These are phyloP conservation scores for Pseudocercospora macadamiae DNA, from an alignment of 2,329 filamentous ascomycete species.

Conservation along the genomic window DNA sequence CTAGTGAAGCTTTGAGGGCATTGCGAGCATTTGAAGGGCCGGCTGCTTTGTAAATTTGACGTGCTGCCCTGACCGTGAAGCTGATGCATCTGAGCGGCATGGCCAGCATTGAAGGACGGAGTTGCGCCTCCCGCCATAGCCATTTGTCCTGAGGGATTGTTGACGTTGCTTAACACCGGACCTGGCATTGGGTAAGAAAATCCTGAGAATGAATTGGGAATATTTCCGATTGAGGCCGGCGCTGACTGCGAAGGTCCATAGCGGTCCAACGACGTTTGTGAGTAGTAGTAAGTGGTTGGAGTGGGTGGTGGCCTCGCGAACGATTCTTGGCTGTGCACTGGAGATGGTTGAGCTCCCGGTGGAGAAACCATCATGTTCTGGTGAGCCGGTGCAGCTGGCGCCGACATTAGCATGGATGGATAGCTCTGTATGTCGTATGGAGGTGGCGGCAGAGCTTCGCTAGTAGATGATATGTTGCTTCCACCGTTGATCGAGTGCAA, in stretches of 20 bases:
- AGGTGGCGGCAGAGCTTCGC: constrained; percentile 66
- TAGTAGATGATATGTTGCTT: constrained; percentile 62
- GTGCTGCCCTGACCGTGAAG: constrained; percentile 56
- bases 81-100: constrained; percentile 70
- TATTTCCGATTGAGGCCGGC: too few relatives aligned
- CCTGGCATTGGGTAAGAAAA: constrained; percentile 67
- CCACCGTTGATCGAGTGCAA: constrained; percentile 57
- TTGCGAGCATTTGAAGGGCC: constrained; percentile 91
- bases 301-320: constrained; percentile 62
- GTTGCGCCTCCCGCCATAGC: constrained; percentile 59
- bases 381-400: constrained; percentile 50
- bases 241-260: too few relatives aligned
- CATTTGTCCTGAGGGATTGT: constrained; percentile 66
- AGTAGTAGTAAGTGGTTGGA: constrained; percentile 65
- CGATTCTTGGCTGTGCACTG: constrained; percentile 61
- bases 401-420: constrained; percentile 59
- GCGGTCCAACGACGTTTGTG: constrained; percentile 57
- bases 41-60: constrained; percentile 65
- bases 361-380: constrained; percentile 45
- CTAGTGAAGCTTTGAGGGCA: constrained; percentile 94
- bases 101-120: constrained; percentile 61
- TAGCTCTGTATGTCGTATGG: constrained; percentile 69
- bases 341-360: constrained; percentile 48
- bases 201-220: too few relatives aligned
- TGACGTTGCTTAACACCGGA: constrained; percentile 72